These are phyloP conservation scores for Neonectria coccinea DNA, from an alignment of 2,329 filamentous ascomycete genomes.

Conservation along the genomic window DNA sequence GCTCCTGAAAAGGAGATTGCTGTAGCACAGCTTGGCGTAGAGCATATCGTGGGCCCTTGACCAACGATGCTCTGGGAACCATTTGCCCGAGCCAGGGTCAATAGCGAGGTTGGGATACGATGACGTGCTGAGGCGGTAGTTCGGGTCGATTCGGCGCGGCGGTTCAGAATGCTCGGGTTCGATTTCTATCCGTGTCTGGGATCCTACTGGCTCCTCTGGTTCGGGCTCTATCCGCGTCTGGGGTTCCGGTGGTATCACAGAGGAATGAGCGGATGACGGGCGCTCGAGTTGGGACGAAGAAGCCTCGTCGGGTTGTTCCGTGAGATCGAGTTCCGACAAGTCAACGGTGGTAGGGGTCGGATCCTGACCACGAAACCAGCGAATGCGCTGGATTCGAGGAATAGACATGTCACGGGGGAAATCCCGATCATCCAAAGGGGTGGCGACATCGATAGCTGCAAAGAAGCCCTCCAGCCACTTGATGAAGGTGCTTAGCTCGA, in stretches of 20 bases:
- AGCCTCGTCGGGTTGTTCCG: slow-evolving; percentile 38
- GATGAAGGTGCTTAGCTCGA: slow-evolving; percentile 73
- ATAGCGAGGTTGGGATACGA: slow-evolving; percentile 60
- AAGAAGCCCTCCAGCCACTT: slow-evolving; percentile 76
- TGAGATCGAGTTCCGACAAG: slow-evolving; percentile 40
- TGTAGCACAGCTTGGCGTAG: slow-evolving; percentile 71
- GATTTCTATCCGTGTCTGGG: slow-evolving; percentile 23
- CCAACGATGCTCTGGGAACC: slow-evolving; percentile 67
- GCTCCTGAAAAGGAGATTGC: slow-evolving; percentile 67
- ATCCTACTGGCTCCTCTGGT: slow-evolving; percentile 38
- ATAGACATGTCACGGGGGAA: slow-evolving; percentile 72
- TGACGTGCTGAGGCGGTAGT: slow-evolving; percentile 58
- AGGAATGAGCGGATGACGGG: slow-evolving; percentile 29
- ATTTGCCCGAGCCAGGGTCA: slow-evolving; percentile 65
- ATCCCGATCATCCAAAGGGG: slow-evolving; percentile 76
- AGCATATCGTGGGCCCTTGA: slow-evolving; percentile 67
- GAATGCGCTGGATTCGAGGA: slow-evolving; percentile 66
- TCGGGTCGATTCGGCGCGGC: slow-evolving; percentile 48
- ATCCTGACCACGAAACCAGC: slow-evolving; percentile 60
- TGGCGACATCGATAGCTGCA: slow-evolving; percentile 78
- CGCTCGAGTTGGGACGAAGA: slow-evolving; percentile 37
- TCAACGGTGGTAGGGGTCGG: slow-evolving; percentile 45
- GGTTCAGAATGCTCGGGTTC: slow-evolving; percentile 32
- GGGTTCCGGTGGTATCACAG: slow-evolving; percentile 33
- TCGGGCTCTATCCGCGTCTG: slow-evolving; percentile 41